A percentile compares a stretch with the other conserved stretches of the same genome.
These are phyloP conservation scores for Fusarium keratoplasticum DNA, from an alignment of 2,329 filamentous ascomycete genomes.

Conservation along the genomic window DNA sequence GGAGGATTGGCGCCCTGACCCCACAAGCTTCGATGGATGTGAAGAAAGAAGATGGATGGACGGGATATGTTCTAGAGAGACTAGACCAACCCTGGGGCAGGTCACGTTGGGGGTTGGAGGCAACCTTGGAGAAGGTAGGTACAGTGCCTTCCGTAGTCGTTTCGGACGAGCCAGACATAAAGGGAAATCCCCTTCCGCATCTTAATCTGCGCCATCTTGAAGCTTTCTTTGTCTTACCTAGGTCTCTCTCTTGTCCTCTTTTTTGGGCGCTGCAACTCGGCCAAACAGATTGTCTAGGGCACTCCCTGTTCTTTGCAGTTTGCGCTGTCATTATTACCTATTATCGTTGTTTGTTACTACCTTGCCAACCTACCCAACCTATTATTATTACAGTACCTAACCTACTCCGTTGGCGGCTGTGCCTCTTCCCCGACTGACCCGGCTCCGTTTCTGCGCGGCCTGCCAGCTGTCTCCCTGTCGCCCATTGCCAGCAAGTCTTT, in stretches of 20 bases:
- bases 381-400: conserved; percentile 1
- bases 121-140: conserved; percentile 19
- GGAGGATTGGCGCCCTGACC: conserved; percentile 34
- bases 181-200: conserved; percentile 36
- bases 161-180: conserved; percentile 40
- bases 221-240: not conserved
- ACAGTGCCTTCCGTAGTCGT: conserved; percentile 14
- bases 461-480: conserved; percentile 10
- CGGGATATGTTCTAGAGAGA: not conserved
- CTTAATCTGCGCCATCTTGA: conserved; percentile 15
- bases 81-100: conserved; percentile 19
- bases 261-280: not conserved
- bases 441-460: conserved; percentile 2
- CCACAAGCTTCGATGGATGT: conserved; percentile 33
- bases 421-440: conserved; percentile 7
- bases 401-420: not conserved
- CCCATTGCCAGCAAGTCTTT: conserved; percentile 10
- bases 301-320: conserved; percentile 2
- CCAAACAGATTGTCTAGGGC: not conserved
- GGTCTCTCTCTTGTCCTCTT: not conserved
- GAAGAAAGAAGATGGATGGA: conserved; percentile 6
- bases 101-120: conserved; percentile 41
- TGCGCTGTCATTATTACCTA: conserved; percentile 10
- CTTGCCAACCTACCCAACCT: not conserved
- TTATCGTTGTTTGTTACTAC: not conserved